Evolutionary conservation across 306 rosid species (phyloP), one percentile per base, ranked within the genome.

Genomic region (Ormosia emarginata): DNA sequence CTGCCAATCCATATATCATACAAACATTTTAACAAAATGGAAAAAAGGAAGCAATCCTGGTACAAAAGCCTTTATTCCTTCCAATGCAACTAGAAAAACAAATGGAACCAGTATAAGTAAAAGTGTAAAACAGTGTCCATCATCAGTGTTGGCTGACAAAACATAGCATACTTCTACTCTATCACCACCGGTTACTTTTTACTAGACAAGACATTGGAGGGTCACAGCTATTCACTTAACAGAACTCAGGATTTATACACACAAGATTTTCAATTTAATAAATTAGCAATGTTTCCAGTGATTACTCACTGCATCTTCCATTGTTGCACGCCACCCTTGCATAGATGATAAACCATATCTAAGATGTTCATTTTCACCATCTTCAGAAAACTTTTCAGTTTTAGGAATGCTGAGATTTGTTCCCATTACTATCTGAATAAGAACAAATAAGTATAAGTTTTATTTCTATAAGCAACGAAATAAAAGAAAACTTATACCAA

Each of bases 291-390:
- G 36, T 43, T 74, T 80, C 33, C 41, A 62, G 59, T 34, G 57
- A 53, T 41, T 74, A 92, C 97, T 90, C 72, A 94, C 98, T 55
- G 98, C 98, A 89, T 94, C 98, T 90, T 94, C 98, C 98, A 94
- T 94, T 82, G 97, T 64, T 69, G 93, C 89, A 30, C 98, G 97
- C 98, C 98, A 94, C 12, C 98, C 98, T 89, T 94, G 98, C 98
- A 94, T 94, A 53, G 97, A 94, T n/a, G 98, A 91, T 74, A 92
- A 75, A 58, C 98, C 98, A 87, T 87, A 92, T 86, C 92, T 86
- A 70, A 92, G 92, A 68, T 81, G 15, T 49, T 75, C 88, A 81
- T 90, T 92, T 59, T 86, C 94, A 69, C 97, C 97, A 81, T 94
- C 94, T 69, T 94, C 93, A 24, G 97, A 92, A 82, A 82, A 83